Percentiles rank a stretch among this genome's conserved stretches.
These are phyloP conservation scores for Saccharomyces paradoxus DNA, from an alignment of 805 yeast species.

Conservation along the genomic window DNA sequence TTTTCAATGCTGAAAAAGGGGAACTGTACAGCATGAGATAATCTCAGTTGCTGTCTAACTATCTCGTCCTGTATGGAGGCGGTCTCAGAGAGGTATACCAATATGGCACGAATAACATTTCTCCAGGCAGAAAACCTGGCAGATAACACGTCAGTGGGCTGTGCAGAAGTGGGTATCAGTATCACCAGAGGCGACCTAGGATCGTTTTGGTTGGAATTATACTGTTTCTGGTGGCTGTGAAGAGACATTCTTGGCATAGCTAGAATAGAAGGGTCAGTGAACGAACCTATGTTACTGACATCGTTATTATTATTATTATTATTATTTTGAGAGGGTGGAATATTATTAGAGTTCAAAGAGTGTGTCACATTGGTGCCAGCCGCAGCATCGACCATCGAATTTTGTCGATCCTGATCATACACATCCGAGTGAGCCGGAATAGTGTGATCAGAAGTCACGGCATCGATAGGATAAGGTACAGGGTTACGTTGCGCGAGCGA, in stretches of 20 bases:
- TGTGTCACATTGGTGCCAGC: background rate
- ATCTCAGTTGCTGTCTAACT: conserved; percentile 69
- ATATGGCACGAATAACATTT: conserved; percentile 61
- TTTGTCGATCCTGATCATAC: background rate
- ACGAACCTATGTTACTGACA: background rate
- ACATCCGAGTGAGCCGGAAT: background rate
- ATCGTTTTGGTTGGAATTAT: conserved; percentile 24
- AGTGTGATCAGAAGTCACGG: background rate
- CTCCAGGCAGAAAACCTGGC: conserved; percentile 84
- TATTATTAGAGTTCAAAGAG: background rate
- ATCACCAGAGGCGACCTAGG: conserved; percentile 43
- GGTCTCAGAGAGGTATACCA: conserved; percentile 68
- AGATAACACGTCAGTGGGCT: conserved; percentile 84
- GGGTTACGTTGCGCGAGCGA: background rate
- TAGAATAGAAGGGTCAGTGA: background rate
- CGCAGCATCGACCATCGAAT: background rate
- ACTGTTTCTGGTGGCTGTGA: background rate
- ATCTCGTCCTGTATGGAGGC: conserved; percentile 84
- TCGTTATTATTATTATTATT: background rate
- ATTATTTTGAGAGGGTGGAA: background rate
- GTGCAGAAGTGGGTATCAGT: conserved; percentile 49
- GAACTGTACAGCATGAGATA: conserved; percentile 68
- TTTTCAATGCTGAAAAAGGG: conserved; percentile 29
- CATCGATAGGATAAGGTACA: background rate
- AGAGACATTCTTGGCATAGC: background rate